These are phyloP conservation scores for Rhodosporidiobolus odoratus DNA, from an alignment of 768 basidiomycete genomes.

Conservation along the genomic window DNA sequence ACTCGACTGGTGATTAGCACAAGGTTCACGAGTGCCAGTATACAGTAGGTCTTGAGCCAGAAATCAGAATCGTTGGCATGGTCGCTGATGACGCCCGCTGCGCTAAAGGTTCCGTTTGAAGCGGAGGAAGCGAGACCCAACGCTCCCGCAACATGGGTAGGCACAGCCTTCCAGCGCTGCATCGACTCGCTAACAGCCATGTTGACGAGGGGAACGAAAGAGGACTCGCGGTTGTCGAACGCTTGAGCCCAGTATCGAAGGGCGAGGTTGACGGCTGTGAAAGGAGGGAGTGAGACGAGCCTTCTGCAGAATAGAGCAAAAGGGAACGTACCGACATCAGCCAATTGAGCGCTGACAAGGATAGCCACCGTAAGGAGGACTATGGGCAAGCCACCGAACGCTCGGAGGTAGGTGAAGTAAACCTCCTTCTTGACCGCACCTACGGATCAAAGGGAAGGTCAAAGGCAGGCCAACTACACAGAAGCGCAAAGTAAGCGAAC, in stretches of 20 bases:
- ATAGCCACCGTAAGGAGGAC: background rate
- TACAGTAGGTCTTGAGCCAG: constrained; percentile 43
- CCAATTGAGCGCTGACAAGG: constrained; percentile 10
- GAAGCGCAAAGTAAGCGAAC: background rate
- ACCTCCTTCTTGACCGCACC: constrained; percentile 28
- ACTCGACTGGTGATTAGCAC: constrained; percentile 35
- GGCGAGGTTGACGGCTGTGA: constrained; percentile 24
- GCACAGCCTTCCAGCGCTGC: background rate
- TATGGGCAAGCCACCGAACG: constrained; percentile 28
- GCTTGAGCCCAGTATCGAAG: constrained; percentile 38
- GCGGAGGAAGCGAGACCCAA: background rate
- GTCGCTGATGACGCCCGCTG: background rate
- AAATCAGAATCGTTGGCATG: constrained; percentile 19
- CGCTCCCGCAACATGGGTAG: background rate
- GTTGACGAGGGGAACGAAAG: background rate
- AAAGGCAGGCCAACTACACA: background rate
- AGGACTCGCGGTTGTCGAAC: constrained; percentile 17
- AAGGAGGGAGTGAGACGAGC: background rate
- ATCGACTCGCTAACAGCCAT: background rate
- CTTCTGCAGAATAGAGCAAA: no score
- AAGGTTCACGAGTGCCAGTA: constrained; percentile 40
- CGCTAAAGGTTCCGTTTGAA: background rate
- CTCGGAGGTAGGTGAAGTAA: constrained; percentile 29
- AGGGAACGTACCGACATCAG: constrained; percentile 19
- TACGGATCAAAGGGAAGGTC: background rate